phyloP scores from a whole-genome alignment of 2,329 filamentous ascomycete genomes.

The Xylaria sp. region DNA sequence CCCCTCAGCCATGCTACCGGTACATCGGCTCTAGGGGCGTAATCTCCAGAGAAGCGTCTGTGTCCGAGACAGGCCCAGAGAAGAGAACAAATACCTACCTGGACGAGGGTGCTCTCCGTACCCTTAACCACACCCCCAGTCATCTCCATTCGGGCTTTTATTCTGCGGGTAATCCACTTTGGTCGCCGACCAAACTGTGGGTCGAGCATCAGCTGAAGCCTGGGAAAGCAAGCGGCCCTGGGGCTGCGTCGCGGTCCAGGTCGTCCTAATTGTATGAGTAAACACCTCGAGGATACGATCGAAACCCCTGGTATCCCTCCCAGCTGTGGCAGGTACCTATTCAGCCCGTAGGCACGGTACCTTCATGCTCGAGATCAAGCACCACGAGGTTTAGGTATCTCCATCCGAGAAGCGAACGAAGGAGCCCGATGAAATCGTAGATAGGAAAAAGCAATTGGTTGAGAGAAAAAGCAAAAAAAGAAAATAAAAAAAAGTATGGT shows the following conservation, averaged over 20 bases:
- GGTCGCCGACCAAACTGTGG: conserved; percentile 17
- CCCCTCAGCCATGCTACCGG: too few relatives aligned
- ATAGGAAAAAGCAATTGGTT: neutral
- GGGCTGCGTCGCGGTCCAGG: too few relatives aligned
- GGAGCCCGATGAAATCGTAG: neutral
- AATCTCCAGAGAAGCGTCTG: neutral
- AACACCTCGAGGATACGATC: too few relatives aligned
- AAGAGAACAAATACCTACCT: neutral
- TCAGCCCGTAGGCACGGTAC: too few relatives aligned
- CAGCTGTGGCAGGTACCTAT: neutral
- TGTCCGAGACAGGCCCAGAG: neutral
- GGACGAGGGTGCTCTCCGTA: neutral
- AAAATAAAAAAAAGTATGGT: neutral
- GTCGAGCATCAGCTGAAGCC: conserved; percentile 14
- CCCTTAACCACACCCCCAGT: neutral
- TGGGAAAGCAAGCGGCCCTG: neutral
- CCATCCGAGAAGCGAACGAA: neutral
- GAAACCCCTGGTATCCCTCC: neutral
- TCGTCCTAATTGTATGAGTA: too few relatives aligned
- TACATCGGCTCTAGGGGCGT: neutral
- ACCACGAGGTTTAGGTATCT: neutral
- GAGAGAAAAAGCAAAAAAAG: neutral
- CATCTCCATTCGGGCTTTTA: conserved; percentile 9
- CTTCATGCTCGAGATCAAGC: too few relatives aligned
- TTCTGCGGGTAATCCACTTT: conserved; percentile 11